Conservation (phyloP, 129 eudicot genomes). For the Cynara cardunculus region DNA sequence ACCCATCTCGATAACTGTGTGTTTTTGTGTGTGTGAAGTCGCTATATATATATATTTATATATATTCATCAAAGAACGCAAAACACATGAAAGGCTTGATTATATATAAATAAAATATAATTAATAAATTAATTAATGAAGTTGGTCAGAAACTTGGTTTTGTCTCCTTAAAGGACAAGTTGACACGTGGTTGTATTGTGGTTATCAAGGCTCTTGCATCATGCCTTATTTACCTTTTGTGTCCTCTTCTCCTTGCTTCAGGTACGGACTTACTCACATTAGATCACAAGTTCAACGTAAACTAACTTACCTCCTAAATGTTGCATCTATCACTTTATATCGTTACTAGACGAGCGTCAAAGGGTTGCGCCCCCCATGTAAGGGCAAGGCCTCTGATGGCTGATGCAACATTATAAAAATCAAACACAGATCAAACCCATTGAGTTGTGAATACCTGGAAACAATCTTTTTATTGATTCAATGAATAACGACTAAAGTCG, state of each 20-base stretch:
- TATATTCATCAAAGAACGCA: constrained; percentile 27
- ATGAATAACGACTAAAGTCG: no score
- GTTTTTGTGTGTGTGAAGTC: constrained; percentile 8
- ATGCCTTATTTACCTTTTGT: constrained; percentile 12
- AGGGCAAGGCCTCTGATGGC: no score
- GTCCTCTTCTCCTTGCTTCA: background rate
- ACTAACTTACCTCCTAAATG: no score
- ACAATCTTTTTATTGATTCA: no score
- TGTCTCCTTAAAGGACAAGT: constrained; percentile 18
- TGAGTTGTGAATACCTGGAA: no score
- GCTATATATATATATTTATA: background rate
- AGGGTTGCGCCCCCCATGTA: no score
- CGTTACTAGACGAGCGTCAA: no score
- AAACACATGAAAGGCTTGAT: constrained; percentile 22
- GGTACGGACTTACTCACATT: background rate
- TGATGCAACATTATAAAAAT: no score
- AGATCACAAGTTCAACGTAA: no score
- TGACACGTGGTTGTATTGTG: constrained; percentile 24
- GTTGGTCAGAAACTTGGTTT: constrained; percentile 8
- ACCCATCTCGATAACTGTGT: constrained; percentile 33
- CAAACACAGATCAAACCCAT: no score
- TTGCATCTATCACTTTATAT: no score
- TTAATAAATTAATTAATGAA: background rate
- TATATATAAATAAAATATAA: background rate
- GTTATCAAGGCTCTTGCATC: constrained; percentile 23